Base-by-base conservation (phyloP, 2,329 filamentous ascomycete genomes). In the Sarocladiaceae sp. region DNA sequence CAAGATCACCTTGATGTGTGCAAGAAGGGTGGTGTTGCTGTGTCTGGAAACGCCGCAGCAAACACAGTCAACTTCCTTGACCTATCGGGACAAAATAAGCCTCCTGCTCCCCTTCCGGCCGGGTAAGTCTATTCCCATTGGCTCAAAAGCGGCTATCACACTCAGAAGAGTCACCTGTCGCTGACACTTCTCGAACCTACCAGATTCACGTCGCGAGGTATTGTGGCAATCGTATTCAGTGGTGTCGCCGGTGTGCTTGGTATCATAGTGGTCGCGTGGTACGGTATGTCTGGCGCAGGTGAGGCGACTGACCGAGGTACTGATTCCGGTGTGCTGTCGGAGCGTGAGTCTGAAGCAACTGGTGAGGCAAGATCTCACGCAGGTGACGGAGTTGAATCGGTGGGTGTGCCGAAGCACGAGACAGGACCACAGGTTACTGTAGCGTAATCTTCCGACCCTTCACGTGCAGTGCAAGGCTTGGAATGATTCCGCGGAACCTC, bases 201-300 rank as follows among this genome's bases (percentile, higher is more conserved):
- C 31, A 76, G 76, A 1, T 91, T 92, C 64, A 90, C 85, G 0
- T 66, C 83, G 0, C 76, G 77, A 29, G 90, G 89, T 7, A 87
- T 88, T 37, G 79, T 90, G 1, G 89, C 89, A 11, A 69, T 94
- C 58, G 84, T 85, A 2, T 89, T 93, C 62, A 89, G 85, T 61
- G 80, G 79, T 56, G 57, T 91, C 3, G 78, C 78, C n/a, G 90
- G 87, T 2, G 72, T 91, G 46, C 59, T 89, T 7, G 89, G 89
- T 7, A 75, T 91, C 59, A 75, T 69, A 0, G 79, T 82, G 12
- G 83, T 94, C 52, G 77, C 75, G 1, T 84, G 85, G 55, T 92
- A 88, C 66, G 86, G 83, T 20, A 8, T 40, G 36, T 40, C 37
- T 15, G 49, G 49, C 3, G 12, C 28, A 25, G 18, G 4, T 6